Conservation (phyloP, 306 rosid species). For the Abrus precatorius region DNA sequence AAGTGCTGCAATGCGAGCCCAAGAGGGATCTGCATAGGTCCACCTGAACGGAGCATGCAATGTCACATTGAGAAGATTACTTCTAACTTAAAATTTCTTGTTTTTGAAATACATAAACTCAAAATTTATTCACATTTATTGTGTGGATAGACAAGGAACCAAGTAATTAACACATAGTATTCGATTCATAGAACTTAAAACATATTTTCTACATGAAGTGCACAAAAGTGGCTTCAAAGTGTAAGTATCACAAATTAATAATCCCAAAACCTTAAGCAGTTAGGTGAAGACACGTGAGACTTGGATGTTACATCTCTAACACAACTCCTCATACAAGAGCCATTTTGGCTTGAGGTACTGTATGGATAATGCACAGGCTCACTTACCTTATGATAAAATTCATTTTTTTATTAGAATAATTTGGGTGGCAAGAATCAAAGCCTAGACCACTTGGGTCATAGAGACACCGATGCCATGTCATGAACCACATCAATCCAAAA, state of each 20-base stretch:
- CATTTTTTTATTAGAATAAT: not conserved
- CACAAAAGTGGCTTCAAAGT: slow-evolving; percentile 15
- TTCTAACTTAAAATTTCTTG: not conserved
- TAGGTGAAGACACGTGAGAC: no score
- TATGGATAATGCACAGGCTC: not conserved
- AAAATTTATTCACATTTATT: slow-evolving; percentile 17
- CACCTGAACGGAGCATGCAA: slow-evolving; percentile 60
- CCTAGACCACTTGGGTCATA: not conserved
- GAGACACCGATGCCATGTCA: not conserved
- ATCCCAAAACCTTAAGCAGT: not conserved
- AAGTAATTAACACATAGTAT: not conserved
- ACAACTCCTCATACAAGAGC: not conserved
- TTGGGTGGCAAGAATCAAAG: not conserved
- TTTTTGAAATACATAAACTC: slow-evolving; percentile 35
- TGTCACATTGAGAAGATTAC: not conserved
- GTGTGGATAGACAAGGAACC: not conserved
- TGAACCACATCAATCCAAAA: not conserved
- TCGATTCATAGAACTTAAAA: not conserved
- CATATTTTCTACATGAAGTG: not conserved
- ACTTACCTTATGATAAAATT: not conserved
- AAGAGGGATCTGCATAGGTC: slow-evolving; percentile 95
- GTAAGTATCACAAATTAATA: not conserved
- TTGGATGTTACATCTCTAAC: no score
- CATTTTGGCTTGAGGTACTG: not conserved
- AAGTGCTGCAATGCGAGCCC: slow-evolving; percentile 98